Base-by-base conservation (phyloP, 192 early-diverging fungal species). In the Entomortierella lignicola region DNA sequence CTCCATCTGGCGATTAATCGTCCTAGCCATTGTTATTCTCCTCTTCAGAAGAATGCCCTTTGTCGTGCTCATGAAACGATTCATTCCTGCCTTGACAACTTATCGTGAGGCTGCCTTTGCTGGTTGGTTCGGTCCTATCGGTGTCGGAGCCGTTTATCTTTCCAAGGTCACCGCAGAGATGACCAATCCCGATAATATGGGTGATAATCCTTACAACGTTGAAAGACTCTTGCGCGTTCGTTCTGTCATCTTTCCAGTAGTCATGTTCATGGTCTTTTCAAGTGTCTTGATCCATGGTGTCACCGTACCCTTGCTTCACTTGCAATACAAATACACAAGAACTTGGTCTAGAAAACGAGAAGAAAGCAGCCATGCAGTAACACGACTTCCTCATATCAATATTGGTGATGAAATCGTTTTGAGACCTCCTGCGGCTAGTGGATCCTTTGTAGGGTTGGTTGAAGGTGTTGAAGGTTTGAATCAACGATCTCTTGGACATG, bases 41-140 rank as follows among this genome's bases (percentile, higher is more conserved):
- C 8, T 90, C 6, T 68, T 96, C 12, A 81, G 95, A 32, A 86
- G 95, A 8, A 69, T 96, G 11, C 95, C 95, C 0, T 74, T 87
- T 15, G 72, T 94, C 23, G 47, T 93, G 51, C 80, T 82, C 0
- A 52, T 88, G 7, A 89, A 91, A 47, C 80, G 73, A 12, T 80
- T 86, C 20, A 89, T 93, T 13, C 91, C 94, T 1, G 89, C 90
- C 3, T 64, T 94, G 15, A 83, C 84, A 21, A 92, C 82, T 11
- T 86, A 82, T 72, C 87, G 88, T 8, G 92, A 96, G 66, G 93
- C 92, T 0, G 66, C 93, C 8, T 95, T 94, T 71, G 88, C 89
- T 2, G 94, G 95, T 0, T 97, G 94, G 94, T 97, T 97, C 71
- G 96, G 95, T 0, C 96, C 96, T 4, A 93, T 97, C 18, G 83